Evolutionary conservation across 352 stramenopile species (phyloP).

Genomic region (Globisporangium splendens): DNA sequence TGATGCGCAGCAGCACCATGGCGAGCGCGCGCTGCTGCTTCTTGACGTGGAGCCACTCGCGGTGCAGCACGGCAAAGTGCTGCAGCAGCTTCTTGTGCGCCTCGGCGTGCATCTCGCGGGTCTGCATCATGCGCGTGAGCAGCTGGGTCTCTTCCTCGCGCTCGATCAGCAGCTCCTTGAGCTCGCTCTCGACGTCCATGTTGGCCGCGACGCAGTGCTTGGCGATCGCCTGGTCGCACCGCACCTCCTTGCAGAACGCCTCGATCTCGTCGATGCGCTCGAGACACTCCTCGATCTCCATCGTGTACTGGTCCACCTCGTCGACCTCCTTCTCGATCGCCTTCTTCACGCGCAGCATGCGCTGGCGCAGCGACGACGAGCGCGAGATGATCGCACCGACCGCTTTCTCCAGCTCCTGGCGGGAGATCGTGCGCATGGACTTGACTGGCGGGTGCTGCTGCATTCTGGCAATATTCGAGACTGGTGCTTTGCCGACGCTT

Average conservation of each 20-base stretch:
- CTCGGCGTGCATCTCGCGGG: constrained; percentile 19
- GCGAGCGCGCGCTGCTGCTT: constrained; percentile 19
- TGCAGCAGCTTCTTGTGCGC: constrained; percentile 19
- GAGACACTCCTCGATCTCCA: constrained; percentile 19
- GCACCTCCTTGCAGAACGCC: constrained; percentile 14
- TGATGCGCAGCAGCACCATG: constrained; percentile 20
- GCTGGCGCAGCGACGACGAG: constrained; percentile 18
- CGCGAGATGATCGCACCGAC: constrained; percentile 19
- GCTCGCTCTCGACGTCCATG: constrained; percentile 16
- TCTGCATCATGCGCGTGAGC: constrained; percentile 23
- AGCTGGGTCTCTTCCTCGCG: constrained; percentile 17
- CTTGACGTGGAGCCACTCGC: constrained; percentile 19
- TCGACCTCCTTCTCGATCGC: constrained; percentile 19
- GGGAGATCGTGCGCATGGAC: constrained; percentile 15
- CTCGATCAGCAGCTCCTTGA: constrained; percentile 17
- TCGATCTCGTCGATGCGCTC: constrained; percentile 20
- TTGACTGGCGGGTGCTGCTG: constrained; percentile 5
- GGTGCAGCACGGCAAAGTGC: constrained; percentile 18
- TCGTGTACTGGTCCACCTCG: constrained; percentile 17
- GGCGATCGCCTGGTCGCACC: constrained; percentile 10
- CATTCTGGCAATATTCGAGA: constrained; percentile 7
- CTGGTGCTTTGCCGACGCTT: not conserved
- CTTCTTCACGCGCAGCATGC: constrained; percentile 20
- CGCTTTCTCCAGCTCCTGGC: constrained; percentile 17
- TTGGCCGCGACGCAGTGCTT: constrained; percentile 14